These are phyloP conservation scores for Russula brevipes DNA, from an alignment of 768 basidiomycete species.

Conservation along the genomic window DNA sequence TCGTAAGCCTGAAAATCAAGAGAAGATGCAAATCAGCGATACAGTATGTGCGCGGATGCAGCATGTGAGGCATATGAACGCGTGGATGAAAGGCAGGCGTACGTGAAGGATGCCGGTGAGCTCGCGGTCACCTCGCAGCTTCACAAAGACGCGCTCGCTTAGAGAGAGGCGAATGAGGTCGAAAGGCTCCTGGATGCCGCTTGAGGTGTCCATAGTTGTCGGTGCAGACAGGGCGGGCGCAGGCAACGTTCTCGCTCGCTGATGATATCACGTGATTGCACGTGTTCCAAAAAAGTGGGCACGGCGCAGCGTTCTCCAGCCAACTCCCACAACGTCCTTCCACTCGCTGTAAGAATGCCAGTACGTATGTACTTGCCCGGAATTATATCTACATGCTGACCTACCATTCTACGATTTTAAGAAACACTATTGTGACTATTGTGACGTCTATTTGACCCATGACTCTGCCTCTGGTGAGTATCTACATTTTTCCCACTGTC, in stretches of 20 bases:
- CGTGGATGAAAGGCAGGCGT: conserved; percentile 37
- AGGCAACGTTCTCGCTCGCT: too few relatives aligned
- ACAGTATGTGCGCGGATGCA: conserved; percentile 18
- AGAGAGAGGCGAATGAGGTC: conserved; percentile 95
- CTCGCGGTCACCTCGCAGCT: conserved; percentile 91
- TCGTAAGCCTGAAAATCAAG: conserved; percentile 77
- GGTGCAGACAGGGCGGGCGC: too few relatives aligned
- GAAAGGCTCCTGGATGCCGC: conserved; percentile 91
- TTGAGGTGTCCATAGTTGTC: conserved; percentile 57
- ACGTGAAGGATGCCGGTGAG: conserved; percentile 91
- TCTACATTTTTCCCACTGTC: not conserved
- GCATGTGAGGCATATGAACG: conserved; percentile 12
- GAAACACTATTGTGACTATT: conserved; percentile 95
- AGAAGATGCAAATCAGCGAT: conserved; percentile 8
- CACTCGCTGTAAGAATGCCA: conserved; percentile 45
- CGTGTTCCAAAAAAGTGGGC: conserved; percentile 2
- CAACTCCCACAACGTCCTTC: not conserved
- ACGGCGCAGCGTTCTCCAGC: not conserved
- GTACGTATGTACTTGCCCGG: conserved; percentile 39
- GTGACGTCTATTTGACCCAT: conserved; percentile 91
- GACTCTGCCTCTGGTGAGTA: conserved; percentile 83
- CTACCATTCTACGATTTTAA: conserved; percentile 30
- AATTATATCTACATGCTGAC: conserved; percentile 6
- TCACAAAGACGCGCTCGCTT: conserved; percentile 97
- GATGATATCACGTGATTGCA: conserved; percentile 10